A percentile compares a stretch with the other conserved stretches of the same genome.
phyloP scores from a whole-genome alignment of 2,329 filamentous ascomycete species.

The Metarhizium anisopliae region DNA sequence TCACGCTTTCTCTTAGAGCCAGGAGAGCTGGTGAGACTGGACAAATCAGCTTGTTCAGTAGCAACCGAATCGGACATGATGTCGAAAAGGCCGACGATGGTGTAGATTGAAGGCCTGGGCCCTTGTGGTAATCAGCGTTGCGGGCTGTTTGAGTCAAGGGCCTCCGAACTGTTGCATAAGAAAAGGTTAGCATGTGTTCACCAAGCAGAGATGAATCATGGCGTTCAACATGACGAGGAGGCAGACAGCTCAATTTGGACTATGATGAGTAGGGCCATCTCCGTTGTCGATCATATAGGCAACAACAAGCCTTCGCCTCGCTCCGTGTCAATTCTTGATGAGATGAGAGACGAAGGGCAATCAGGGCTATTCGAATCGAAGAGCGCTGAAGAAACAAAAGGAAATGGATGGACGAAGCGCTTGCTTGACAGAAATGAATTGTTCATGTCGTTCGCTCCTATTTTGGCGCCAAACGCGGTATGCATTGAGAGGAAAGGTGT shows the following conservation, averaged over 20 bases:
- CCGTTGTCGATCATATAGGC: background rate
- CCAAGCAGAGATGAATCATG: background rate
- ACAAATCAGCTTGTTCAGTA: slow-evolving; percentile 39
- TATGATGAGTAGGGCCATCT: background rate
- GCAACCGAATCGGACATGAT: slow-evolving; percentile 39
- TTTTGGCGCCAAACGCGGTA: background rate
- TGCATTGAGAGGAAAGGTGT: background rate
- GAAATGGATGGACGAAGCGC: background rate
- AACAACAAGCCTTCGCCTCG: background rate
- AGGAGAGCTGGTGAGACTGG: slow-evolving; percentile 31
- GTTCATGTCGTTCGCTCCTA: too few relatives aligned
- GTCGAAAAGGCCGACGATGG: background rate
- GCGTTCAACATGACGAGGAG: background rate
- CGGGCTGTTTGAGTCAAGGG: background rate
- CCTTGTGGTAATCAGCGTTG: background rate
- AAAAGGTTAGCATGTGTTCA: background rate
- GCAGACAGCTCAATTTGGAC: background rate
- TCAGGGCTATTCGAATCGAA: background rate
- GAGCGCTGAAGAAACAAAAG: background rate
- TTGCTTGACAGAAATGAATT: background rate
- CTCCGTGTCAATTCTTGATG: background rate
- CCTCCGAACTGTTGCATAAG: background rate
- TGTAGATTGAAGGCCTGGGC: background rate
- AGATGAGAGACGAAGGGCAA: background rate
- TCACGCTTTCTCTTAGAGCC: slow-evolving; percentile 48